Percentiles rank a stretch among this genome's conserved stretches.
phyloP scores from a whole-genome alignment of 495 filamentous ascomycete species.

The Sporormia fimetaria region DNA sequence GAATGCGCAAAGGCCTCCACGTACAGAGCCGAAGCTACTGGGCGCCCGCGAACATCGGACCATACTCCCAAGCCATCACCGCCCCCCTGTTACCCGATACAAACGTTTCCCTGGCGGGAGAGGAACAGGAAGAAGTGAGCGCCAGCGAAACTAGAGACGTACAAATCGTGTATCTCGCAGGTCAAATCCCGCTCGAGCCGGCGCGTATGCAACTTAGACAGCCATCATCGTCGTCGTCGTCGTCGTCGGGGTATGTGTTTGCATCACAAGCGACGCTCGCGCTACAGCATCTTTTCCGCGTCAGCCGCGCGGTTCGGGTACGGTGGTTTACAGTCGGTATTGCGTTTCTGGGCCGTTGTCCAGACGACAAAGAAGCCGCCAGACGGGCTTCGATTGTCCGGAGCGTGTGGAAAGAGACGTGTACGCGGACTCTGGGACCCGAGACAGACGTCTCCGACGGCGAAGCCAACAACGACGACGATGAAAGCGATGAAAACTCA shows the following conservation, averaged over 20 bases:
- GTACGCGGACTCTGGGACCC: background rate
- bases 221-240: too few species aligned
- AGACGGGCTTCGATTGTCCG: slow-evolving; percentile 37
- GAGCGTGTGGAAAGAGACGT: slow-evolving; percentile 40
- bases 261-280: slow-evolving; percentile 46
- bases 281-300: slow-evolving; percentile 82
- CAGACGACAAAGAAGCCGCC: slow-evolving; percentile 2
- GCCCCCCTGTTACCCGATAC: slow-evolving; percentile 35
- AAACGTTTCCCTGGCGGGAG: slow-evolving; percentile 9
- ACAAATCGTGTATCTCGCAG: slow-evolving; percentile 56
- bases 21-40: slow-evolving; percentile 92
- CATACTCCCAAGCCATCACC: slow-evolving; percentile 83
- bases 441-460: background rate
- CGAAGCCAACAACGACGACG: slow-evolving; percentile 25
- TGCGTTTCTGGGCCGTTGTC: slow-evolving; percentile 41
- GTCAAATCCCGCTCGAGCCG: slow-evolving; percentile 84
- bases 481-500: slow-evolving; percentile 35
- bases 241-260: slow-evolving; percentile 4
- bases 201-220: slow-evolving; percentile 56
- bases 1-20: slow-evolving; percentile 51
- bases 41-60: slow-evolving; percentile 96
- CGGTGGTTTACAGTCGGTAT: slow-evolving; percentile 61
- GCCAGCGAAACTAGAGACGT: background rate
- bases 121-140: slow-evolving; percentile 11
- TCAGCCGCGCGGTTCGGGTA: slow-evolving; percentile 61